These are phyloP conservation scores for Tuber microsphaerosporum DNA, from an alignment of 495 filamentous ascomycete species.

Conservation along the genomic window DNA sequence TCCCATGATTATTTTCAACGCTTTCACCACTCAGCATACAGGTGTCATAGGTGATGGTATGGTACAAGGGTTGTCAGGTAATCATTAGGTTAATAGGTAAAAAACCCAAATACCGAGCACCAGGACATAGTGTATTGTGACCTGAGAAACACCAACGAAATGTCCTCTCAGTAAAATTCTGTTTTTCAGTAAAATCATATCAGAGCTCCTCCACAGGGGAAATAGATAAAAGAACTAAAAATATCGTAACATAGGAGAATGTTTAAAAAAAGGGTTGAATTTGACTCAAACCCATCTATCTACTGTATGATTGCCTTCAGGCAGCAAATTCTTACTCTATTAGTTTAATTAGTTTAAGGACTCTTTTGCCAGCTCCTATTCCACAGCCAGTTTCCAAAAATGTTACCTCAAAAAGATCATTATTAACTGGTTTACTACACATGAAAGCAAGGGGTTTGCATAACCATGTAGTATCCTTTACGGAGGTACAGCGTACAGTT, in stretches of 20 bases:
- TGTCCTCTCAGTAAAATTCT: not conserved
- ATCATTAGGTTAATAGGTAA: not conserved
- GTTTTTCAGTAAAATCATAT: not conserved
- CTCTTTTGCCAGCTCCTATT: not conserved
- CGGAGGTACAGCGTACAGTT: no score
- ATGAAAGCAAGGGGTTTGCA: no score
- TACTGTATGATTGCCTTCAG: not conserved
- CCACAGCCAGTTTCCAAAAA: not conserved
- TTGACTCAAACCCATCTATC: not conserved
- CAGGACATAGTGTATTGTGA: not conserved
- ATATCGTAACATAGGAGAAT: not conserved
- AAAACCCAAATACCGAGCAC: not conserved
- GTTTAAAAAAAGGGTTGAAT: not conserved
- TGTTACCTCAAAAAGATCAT: no score
- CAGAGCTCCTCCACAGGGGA: not conserved
- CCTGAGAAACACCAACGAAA: not conserved
- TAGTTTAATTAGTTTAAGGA: not conserved
- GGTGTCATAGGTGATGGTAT: not conserved
- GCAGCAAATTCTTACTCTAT: not conserved
- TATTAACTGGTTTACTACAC: no score
- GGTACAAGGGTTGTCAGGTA: not conserved
- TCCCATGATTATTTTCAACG: no score
- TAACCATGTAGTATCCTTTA: no score
- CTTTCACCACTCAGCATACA: not conserved
- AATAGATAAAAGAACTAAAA: not conserved